Percentiles rank a stretch among this genome's conserved stretches.
Evolutionary conservation across 2,329 filamentous ascomycete species (phyloP).

Genomic region (Colletotrichum incanum): DNA sequence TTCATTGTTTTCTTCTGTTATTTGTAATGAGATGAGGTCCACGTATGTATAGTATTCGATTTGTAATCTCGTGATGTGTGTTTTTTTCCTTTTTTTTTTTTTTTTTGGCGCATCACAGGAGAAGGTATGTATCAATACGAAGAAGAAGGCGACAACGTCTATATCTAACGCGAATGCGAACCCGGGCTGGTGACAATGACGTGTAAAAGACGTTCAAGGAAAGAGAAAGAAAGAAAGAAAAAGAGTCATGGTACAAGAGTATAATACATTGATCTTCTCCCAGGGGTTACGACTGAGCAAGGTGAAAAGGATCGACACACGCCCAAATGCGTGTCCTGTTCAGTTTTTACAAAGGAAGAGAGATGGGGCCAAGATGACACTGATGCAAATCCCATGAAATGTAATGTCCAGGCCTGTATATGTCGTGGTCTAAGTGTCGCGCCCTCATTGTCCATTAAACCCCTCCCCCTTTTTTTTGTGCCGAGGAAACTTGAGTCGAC

Average conservation of each 20-base stretch:
- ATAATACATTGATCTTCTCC: not conserved
- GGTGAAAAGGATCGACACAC: not conserved
- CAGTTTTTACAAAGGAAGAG: not conserved
- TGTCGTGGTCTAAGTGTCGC: not conserved
- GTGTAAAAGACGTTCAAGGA: not conserved
- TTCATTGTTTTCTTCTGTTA: not conserved
- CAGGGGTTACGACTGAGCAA: not conserved
- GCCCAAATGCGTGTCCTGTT: slow-evolving; percentile 18
- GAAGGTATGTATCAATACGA: slow-evolving; percentile 31
- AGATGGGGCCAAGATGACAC: not conserved
- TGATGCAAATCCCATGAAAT: not conserved
- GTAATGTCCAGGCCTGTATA: not conserved
- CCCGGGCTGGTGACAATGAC: too few species aligned
- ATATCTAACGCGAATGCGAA: not conserved
- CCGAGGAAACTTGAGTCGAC: not conserved
- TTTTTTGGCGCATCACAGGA: slow-evolving; percentile 12
- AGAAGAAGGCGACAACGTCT: not conserved
- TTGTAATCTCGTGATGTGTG: slow-evolving; percentile 15
- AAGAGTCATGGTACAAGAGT: not conserved
- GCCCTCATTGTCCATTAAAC: not conserved
- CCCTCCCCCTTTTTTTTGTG: not conserved
- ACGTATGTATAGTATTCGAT: slow-evolving; percentile 36
- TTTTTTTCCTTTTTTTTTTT: too few species aligned
- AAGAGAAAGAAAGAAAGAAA: not conserved
- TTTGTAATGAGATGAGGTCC: slow-evolving; percentile 34